Conservation (phyloP, 2,329 filamentous ascomycete species). For the Trichoderma guizhouense region DNA sequence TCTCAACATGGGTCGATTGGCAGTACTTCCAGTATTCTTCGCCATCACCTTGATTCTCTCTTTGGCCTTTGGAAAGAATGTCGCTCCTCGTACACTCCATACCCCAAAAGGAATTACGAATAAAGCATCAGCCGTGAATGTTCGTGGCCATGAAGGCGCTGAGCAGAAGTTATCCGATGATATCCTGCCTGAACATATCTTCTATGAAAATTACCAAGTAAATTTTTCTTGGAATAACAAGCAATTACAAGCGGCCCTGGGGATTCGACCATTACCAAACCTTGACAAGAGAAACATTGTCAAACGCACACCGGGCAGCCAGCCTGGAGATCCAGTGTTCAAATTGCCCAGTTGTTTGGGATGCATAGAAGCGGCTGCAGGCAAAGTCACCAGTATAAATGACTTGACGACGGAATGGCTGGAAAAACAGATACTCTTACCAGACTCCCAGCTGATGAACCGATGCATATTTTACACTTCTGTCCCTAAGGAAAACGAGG, state of each 20-base stretch:
- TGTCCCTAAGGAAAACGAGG: background rate
- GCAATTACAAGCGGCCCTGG: background rate
- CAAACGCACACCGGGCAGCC: background rate
- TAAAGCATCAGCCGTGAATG: background rate
- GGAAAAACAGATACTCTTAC: background rate
- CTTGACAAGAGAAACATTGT: background rate
- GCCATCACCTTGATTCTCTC: background rate
- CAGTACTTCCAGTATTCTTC: background rate
- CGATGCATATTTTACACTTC: background rate
- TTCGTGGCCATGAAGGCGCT: background rate
- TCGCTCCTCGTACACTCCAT: background rate
- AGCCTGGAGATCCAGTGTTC: background rate
- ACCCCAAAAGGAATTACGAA: background rate
- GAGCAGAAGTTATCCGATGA: background rate
- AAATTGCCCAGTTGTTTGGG: background rate
- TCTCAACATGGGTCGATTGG: background rate
- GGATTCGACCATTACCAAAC: background rate
- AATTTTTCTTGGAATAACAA: background rate
- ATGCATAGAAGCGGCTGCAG: background rate
- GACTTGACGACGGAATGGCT: background rate
- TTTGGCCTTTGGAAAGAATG: background rate
- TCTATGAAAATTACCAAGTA: background rate
- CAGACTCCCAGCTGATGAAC: background rate
- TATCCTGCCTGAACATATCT: background rate
- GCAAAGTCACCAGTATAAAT: background rate